A percentile compares a stretch with the other conserved stretches of the same genome.
These are phyloP conservation scores for Ensete ventricosum DNA, from an alignment of 176 grass and related monocot genomes.

Conservation along the genomic window DNA sequence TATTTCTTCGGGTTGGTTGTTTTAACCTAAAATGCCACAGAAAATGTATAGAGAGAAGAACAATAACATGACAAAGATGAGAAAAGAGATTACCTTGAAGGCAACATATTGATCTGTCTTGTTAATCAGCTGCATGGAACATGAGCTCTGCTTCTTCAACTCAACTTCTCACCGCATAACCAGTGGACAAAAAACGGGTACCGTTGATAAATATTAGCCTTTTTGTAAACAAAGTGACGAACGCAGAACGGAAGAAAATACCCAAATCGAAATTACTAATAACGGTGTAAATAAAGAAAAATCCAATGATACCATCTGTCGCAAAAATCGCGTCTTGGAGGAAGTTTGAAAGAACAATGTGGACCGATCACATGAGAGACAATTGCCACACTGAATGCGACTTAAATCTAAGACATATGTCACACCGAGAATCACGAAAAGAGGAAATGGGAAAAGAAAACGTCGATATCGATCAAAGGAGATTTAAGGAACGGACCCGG, in stretches of 20 bases:
- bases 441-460: neutral
- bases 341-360: no score
- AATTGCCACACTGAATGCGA: no score
- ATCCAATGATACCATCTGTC: no score
- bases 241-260: neutral
- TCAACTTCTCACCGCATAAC: slow-evolving; percentile 37
- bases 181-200: neutral
- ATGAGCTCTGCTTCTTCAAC: slow-evolving; percentile 87
- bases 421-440: neutral
- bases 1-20: slow-evolving; percentile 99
- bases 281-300: neutral
- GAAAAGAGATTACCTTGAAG: slow-evolving; percentile 60
- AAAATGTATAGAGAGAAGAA: slow-evolving; percentile 2
- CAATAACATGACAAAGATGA: neutral
- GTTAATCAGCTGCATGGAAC: slow-evolving; percentile 89
- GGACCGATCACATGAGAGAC: no score
- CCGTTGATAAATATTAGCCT: neutral
- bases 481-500: neutral
- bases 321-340: no score
- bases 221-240: neutral
- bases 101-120: slow-evolving; percentile 91
- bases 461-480: neutral
- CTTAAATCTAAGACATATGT: neutral
- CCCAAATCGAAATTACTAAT: neutral
- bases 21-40: slow-evolving; percentile 51